These are phyloP conservation scores for Neurospora sp. DNA, from an alignment of 495 filamentous ascomycete genomes.

Conservation along the genomic window DNA sequence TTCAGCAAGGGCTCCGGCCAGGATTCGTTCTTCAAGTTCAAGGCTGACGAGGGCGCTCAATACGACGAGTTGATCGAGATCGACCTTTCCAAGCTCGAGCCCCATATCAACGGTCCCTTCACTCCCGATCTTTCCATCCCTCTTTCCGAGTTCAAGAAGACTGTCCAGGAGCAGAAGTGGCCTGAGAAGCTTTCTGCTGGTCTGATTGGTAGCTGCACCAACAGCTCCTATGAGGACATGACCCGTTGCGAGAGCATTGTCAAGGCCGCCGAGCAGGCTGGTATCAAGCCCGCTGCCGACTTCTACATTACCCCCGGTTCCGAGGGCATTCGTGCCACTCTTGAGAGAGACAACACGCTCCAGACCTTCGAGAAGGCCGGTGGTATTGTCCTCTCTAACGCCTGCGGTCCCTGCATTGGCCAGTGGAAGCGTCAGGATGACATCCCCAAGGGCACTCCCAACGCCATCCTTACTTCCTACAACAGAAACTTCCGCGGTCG, in stretches of 20 bases:
- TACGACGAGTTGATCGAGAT: slow-evolving; percentile 93
- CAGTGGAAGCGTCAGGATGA: slow-evolving; percentile 92
- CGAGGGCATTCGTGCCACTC: slow-evolving; percentile 90
- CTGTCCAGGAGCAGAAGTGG: slow-evolving; percentile 77
- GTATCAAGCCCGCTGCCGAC: slow-evolving; percentile 75
- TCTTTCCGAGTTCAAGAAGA: slow-evolving; percentile 74
- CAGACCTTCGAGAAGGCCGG: slow-evolving; percentile 80
- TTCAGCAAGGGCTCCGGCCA: slow-evolving; percentile 26
- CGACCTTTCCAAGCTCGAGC: slow-evolving; percentile 80
- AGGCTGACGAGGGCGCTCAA: slow-evolving; percentile 66
- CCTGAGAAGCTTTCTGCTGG: slow-evolving; percentile 83
- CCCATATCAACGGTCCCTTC: slow-evolving; percentile 95
- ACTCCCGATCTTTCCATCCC: slow-evolving; percentile 92
- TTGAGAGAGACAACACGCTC: slow-evolving; percentile 77
- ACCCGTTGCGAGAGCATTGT: slow-evolving; percentile 84
- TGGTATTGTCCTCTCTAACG: slow-evolving; percentile 85
- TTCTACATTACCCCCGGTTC: slow-evolving; percentile 96
- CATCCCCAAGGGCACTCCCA: slow-evolving; percentile 69
- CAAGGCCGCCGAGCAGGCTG: slow-evolving; percentile 77
- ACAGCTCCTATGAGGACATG: slow-evolving; percentile 98
- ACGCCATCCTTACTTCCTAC: slow-evolving; percentile 94
- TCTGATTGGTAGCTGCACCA: slow-evolving; percentile 95
- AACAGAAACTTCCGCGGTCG: slow-evolving; percentile 97
- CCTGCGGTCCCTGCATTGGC: slow-evolving; percentile 90
- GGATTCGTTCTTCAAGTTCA: slow-evolving; percentile 38